Evolutionary conservation across 306 rosid genomes (phyloP), one percentile per base, ranked within the genome.

Genomic region (Hippophae tibetana): DNA sequence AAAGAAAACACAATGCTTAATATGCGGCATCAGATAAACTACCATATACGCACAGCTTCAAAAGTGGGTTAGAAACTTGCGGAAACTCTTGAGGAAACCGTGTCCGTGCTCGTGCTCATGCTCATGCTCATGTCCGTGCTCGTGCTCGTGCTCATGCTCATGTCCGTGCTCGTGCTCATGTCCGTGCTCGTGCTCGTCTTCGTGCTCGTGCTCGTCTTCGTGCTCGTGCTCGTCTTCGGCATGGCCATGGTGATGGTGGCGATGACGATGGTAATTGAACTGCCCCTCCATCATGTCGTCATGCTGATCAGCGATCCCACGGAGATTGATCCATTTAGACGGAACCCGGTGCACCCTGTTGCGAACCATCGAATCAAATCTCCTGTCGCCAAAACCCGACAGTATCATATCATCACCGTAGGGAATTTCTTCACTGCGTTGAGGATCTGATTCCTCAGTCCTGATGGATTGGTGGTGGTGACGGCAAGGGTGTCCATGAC

Each of bases 21-120:
- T 18, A 6, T 8, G 57, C 41, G 8, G 10, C 26, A 38, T 43
- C 42, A 52, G 41, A 52, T 1, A 62, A 8, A 43, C 13, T 11
- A 13, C 13, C 13, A 13, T n/a, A 4, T 13, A 9, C 8, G 45
- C 66, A 75, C 26, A 54, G 52, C 57, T 52, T 74, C 74, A 82
- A 38, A 75, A 65, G 57, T 64, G 76, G 7, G 46, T 66, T 75
- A 84, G 66, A 44, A 89, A 86, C 87, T 89, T 86, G 72, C 89
- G 86, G 60, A 89, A 67, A 50, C 66, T 76, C 74, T 26, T 76
- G 62, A 82, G 42, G 13, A 84, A 69, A 8, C 76, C 71, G 5
- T 31, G 38, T 31, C 38, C 38, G 5, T 31, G 38, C 38, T 18
- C 23, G 1, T 18, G 23, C 1, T 1, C 23, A 1, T 18, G 1